Conservation (phyloP, 306 rosid species). For the Lathyrus tuberosus region DNA sequence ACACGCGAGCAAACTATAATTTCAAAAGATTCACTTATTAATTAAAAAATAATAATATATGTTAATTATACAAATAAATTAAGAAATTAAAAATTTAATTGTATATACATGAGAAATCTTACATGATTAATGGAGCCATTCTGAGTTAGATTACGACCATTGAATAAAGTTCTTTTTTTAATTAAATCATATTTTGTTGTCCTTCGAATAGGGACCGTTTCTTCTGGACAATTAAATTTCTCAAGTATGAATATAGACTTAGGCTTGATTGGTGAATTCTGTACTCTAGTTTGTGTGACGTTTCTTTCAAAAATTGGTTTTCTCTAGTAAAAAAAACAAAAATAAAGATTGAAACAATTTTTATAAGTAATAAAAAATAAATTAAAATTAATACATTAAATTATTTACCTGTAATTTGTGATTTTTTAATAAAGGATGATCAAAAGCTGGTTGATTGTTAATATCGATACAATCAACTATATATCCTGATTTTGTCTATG, state of each 20-base stretch:
- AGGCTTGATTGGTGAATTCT: background rate
- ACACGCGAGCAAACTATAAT: background rate
- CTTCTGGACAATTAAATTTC: background rate
- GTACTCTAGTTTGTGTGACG: background rate
- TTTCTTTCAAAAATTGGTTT: slow-evolving; percentile 12
- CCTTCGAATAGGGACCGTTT: slow-evolving; percentile 17
- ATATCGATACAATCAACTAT: slow-evolving; percentile 32
- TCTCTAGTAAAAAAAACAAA: background rate
- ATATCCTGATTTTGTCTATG: slow-evolving; percentile 13
- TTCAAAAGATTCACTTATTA: background rate
- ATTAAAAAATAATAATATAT: background rate
- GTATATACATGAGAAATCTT: background rate
- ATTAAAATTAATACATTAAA: too few species aligned
- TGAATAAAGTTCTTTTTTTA: background rate
- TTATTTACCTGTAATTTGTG: slow-evolving; percentile 19
- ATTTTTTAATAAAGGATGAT: slow-evolving; percentile 21
- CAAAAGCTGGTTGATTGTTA: slow-evolving; percentile 26
- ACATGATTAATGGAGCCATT: background rate
- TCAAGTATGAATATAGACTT: background rate
- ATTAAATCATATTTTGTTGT: slow-evolving; percentile 21
- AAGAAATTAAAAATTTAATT: background rate
- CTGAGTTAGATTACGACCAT: background rate
- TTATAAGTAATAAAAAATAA: background rate
- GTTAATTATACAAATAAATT: background rate
- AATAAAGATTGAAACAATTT: background rate